Percentiles rank a stretch among this genome's conserved stretches.
Evolutionary conservation across 2,329 filamentous ascomycete species (phyloP).

Genomic region (Monosporascus cannonballus): DNA sequence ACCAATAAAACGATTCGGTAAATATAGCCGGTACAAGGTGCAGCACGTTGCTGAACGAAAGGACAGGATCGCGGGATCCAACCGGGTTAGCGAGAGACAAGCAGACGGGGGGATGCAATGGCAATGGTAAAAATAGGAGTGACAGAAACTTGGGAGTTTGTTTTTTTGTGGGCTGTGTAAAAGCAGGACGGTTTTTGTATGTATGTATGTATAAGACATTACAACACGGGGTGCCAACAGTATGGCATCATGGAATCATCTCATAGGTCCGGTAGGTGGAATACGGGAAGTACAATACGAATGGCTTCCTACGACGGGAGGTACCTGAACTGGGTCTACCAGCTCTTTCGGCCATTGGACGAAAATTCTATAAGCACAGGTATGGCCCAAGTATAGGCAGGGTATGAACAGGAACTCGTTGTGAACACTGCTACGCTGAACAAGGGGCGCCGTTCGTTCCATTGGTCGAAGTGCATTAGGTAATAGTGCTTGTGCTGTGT

Average conservation of each 20-base stretch:
- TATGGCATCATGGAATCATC: not conserved
- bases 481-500: not conserved
- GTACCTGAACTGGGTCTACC: not conserved
- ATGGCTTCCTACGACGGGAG: not conserved
- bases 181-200: not conserved
- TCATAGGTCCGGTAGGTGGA: not conserved
- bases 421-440: not conserved
- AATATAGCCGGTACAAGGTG: conserved; percentile 22
- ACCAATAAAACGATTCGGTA: conserved; percentile 10
- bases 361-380: not conserved
- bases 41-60: conserved; percentile 19
- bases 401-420: not conserved
- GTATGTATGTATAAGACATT: not conserved
- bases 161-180: not conserved
- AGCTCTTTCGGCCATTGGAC: not conserved
- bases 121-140: not conserved
- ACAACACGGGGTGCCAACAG: not conserved
- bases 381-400: not conserved
- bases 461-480: not conserved
- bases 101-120: not conserved
- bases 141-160: not conserved
- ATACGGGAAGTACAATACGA: not conserved
- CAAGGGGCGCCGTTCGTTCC: not conserved
- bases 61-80: conserved; percentile 14
- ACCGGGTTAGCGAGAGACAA: conserved; percentile 5